Percentiles rank a stretch among this genome's conserved stretches.
Conservation (phyloP, 2,329 filamentous ascomycete genomes). For the Trichoderma sp. region DNA sequence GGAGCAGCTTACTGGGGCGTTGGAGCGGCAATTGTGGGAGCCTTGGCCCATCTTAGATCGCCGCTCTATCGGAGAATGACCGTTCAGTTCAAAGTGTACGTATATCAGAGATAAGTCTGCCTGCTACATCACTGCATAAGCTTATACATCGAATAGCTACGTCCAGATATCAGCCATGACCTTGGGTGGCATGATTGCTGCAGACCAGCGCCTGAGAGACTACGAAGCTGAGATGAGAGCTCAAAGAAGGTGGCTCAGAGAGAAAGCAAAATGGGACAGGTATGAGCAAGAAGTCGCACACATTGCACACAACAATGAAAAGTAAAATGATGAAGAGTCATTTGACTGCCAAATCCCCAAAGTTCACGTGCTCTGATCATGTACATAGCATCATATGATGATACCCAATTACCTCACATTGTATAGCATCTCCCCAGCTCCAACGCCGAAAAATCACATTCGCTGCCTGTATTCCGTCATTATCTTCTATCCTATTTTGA, state of each 20-base stretch:
- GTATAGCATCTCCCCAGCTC: constrained; percentile 32
- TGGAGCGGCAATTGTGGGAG: constrained; percentile 65
- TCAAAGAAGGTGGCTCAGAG: constrained; percentile 64
- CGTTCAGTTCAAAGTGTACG: constrained; percentile 76
- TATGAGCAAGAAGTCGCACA: constrained; percentile 65
- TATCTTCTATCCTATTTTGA: constrained; percentile 38
- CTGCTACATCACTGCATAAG: not conserved
- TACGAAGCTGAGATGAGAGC: constrained; percentile 69
- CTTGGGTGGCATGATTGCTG: constrained; percentile 76
- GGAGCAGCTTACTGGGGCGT: constrained; percentile 75
- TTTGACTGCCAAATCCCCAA: not conserved
- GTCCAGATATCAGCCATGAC: constrained; percentile 86
- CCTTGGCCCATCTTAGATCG: constrained; percentile 64
- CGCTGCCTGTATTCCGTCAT: constrained; percentile 28
- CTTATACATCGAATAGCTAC: constrained; percentile 57
- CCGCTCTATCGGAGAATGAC: constrained; percentile 75
- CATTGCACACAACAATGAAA: constrained; percentile 49
- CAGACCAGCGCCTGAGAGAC: constrained; percentile 67
- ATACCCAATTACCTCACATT: constrained; percentile 22
- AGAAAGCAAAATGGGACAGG: constrained; percentile 69
- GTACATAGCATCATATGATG: constrained; percentile 26
- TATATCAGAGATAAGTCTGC: too few relatives aligned
- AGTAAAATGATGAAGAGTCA: constrained; percentile 32
- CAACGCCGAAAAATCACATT: constrained; percentile 43
- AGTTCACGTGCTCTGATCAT: constrained; percentile 13